phyloP scores from a whole-genome alignment of 2,329 filamentous ascomycete species.

The Bipolaris victoriae region DNA sequence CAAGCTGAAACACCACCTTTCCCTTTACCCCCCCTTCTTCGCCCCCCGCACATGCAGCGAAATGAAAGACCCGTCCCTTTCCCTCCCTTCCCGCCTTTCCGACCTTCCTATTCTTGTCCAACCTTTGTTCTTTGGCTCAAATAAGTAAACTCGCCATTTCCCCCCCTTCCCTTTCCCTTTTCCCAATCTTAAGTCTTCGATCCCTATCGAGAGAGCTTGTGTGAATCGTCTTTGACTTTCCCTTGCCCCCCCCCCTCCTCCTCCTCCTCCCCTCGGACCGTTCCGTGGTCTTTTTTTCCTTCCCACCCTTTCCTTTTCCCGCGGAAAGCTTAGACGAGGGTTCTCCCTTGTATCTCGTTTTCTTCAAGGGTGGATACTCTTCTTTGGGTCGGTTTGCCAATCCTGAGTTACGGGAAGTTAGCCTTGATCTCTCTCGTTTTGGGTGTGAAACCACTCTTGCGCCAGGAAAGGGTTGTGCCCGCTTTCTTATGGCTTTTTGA shows the following conservation, averaged over 20 bases:
- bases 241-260: background rate
- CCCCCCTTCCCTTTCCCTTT: too few relatives aligned
- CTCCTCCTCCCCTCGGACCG: background rate
- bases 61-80: constrained; percentile 2
- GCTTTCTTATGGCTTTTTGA: constrained; percentile 27
- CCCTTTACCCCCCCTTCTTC: background rate
- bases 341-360: constrained; percentile 8
- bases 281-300: background rate
- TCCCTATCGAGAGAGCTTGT: constrained; percentile 4
- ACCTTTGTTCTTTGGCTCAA: constrained; percentile 7
- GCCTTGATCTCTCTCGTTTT: background rate
- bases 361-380: constrained; percentile 35
- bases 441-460: constrained; percentile 37
- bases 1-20: constrained; percentile 15
- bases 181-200: constrained; percentile 11
- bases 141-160: constrained; percentile 10
- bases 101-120: constrained; percentile 4
- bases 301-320: background rate
- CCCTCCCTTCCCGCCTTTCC: constrained; percentile 4
- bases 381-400: constrained; percentile 1
- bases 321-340: background rate
- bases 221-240: background rate
- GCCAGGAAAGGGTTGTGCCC: constrained; percentile 25
- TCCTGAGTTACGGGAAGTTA: background rate
- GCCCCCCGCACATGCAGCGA: constrained; percentile 9